Base-by-base conservation (phyloP, 176 grass and related monocot genomes). In the Stipa capillata region DNA sequence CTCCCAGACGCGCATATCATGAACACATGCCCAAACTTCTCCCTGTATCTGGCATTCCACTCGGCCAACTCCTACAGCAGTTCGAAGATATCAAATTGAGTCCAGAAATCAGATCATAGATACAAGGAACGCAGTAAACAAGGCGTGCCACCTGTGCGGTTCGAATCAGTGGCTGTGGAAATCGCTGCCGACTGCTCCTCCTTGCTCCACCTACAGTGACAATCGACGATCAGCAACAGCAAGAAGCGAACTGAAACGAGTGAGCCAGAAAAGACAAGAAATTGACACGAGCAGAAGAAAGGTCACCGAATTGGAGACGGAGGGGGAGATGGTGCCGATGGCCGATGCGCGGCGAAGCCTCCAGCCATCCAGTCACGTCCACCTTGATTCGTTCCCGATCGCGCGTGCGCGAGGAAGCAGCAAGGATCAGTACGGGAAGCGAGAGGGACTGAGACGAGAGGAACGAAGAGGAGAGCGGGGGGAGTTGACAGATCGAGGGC, bases 331-430 rank as follows among this genome's bases (percentile, higher is more conserved):
- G 39, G 88, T 43, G 55, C 96, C 92, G 52, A 99, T 99, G 28
- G 92, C 32, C 28, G 92, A 71, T 99, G 96, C 47, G 88, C 86
- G 0, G 92, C 81, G 64, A 99, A 99, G 83, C 90, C 92, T 99
- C 96, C 12, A 95, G 86, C 96, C 96, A 99, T 89, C 96, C 96
- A 35, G 74, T 89, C 78, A 99, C 90, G 41, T 95, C 90, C 8
- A 99, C 90, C 96, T 99, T 55, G 68, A 79, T 88, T 60, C 68
- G 40, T 73, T 29, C 59, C 20, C 44, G 15, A n/a, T 35, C 7
- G 53, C n/a, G 48, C 55, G 48, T 31, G 18, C 43, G 15, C 57
- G 61, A 78, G n/a, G n/a, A n/a, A n/a, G 48, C 67, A 56, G 33
- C 21, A 70, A 59, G 57, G 41, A 81, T 63, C 68, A 69, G 49